These are phyloP conservation scores for Globisporangium splendens DNA, from an alignment of 352 stramenopile species.

Conservation along the genomic window DNA sequence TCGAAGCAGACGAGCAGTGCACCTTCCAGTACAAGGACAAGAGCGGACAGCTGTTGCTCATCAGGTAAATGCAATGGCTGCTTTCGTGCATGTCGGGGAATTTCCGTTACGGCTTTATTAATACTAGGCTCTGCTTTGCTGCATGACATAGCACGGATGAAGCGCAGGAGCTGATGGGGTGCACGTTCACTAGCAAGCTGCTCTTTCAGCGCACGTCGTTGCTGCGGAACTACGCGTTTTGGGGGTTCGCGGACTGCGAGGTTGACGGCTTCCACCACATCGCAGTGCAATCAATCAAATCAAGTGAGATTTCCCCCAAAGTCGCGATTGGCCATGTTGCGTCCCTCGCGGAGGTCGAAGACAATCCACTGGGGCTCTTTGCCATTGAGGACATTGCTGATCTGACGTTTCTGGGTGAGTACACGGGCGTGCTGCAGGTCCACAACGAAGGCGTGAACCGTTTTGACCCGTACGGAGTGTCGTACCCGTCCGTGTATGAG, in stretches of 20 bases:
- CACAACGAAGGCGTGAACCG: slow-evolving; percentile 31
- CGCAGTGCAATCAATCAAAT: slow-evolving; percentile 15
- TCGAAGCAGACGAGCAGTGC: slow-evolving; percentile 24
- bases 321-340: slow-evolving; percentile 53
- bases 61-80: slow-evolving; percentile 32
- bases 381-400: slow-evolving; percentile 38
- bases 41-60: slow-evolving; percentile 27
- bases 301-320: slow-evolving; percentile 37
- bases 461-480: slow-evolving; percentile 68
- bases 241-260: slow-evolving; percentile 56
- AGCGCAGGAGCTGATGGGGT: slow-evolving; percentile 59
- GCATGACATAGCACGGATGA: slow-evolving; percentile 22
- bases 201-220: slow-evolving; percentile 64
- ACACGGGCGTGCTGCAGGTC: slow-evolving; percentile 59
- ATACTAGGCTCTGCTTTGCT: too few relatives aligned
- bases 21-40: slow-evolving; percentile 38
- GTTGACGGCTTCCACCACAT: slow-evolving; percentile 51
- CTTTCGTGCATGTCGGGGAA: too few relatives aligned
- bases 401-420: slow-evolving; percentile 58
- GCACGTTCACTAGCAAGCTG: slow-evolving; percentile 69
- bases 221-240: slow-evolving; percentile 77
- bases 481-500: slow-evolving; percentile 70
- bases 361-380: slow-evolving; percentile 61
- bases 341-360: slow-evolving; percentile 39
- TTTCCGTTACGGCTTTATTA: not conserved